These are phyloP conservation scores for Penicillium fuscoglaucum DNA, from an alignment of 2,329 filamentous ascomycete genomes.

Conservation along the genomic window DNA sequence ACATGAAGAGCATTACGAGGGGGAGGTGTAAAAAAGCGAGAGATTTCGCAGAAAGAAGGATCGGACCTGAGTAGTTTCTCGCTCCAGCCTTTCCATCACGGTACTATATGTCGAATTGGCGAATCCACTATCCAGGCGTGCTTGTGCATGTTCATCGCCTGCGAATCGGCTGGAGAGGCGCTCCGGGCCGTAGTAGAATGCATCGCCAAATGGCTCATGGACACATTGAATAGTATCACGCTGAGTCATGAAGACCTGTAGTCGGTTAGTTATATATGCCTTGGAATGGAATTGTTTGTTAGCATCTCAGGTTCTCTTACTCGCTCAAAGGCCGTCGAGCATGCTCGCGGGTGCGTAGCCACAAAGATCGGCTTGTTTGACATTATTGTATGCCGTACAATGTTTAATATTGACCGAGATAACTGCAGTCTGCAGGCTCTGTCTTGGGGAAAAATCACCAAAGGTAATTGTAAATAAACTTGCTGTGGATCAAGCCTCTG, in stretches of 20 bases:
- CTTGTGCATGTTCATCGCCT: slow-evolving; percentile 58
- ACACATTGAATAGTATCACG: slow-evolving; percentile 76
- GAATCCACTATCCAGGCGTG: slow-evolving; percentile 46
- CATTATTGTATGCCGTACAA: slow-evolving; percentile 51
- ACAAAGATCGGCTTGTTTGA: slow-evolving; percentile 83
- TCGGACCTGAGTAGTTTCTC: slow-evolving; percentile 71
- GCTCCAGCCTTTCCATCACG: slow-evolving; percentile 74
- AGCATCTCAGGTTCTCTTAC: slow-evolving; percentile 53
- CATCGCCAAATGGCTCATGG: slow-evolving; percentile 96
- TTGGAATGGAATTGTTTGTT: background rate
- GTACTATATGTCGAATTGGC: slow-evolving; percentile 52
- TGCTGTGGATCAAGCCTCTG: slow-evolving; percentile 14
- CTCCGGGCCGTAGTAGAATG: slow-evolving; percentile 94
- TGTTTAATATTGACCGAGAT: background rate
- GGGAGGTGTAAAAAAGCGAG: slow-evolving; percentile 20
- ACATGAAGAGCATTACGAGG: slow-evolving; percentile 1
- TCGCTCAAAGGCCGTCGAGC: slow-evolving; percentile 95
- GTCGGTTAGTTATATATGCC: slow-evolving; percentile 8
- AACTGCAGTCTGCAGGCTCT: slow-evolving; percentile 5
- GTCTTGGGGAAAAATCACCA: background rate
- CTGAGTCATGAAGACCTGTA: slow-evolving; percentile 93
- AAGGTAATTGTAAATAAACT: slow-evolving; percentile 21
- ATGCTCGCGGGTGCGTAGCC: slow-evolving; percentile 89
- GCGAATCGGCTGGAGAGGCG: slow-evolving; percentile 77
- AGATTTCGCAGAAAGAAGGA: slow-evolving; percentile 29